phyloP scores from a whole-genome alignment of 768 basidiomycete genomes.

The Trametes meyenii region DNA sequence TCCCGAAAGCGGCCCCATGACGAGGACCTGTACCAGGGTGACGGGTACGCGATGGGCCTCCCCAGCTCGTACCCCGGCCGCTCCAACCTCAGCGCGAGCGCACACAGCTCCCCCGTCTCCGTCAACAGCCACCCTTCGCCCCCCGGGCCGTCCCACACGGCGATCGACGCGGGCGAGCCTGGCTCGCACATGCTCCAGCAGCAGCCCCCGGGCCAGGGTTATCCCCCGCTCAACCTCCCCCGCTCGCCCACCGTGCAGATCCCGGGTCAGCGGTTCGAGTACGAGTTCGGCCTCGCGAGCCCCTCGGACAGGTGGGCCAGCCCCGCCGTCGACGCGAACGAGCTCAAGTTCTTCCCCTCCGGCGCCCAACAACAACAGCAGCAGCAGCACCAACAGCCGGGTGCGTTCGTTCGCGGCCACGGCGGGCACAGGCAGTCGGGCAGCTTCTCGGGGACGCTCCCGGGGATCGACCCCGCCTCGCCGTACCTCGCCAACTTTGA shows the following conservation, averaged over 20 bases:
- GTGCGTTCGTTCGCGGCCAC: neutral
- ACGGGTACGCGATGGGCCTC: slow-evolving; percentile 41
- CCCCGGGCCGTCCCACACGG: slow-evolving; percentile 40
- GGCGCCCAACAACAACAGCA: slow-evolving; percentile 12
- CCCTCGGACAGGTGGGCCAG: slow-evolving; percentile 30
- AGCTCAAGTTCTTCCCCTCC: slow-evolving; percentile 30
- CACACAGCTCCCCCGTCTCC: slow-evolving; percentile 78
- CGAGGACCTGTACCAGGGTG: slow-evolving; percentile 49
- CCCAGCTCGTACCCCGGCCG: slow-evolving; percentile 39
- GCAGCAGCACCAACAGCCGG: neutral
- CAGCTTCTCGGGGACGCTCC: slow-evolving; percentile 20
- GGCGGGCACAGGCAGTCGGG: slow-evolving; percentile 17
- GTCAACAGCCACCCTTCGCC: slow-evolving; percentile 70
- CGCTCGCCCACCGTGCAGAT: slow-evolving; percentile 56
- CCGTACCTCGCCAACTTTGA: slow-evolving; percentile 10
- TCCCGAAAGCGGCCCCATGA: slow-evolving; percentile 76
- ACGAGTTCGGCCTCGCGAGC: slow-evolving; percentile 50
- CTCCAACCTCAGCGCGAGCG: slow-evolving; percentile 47
- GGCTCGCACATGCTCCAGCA: slow-evolving; percentile 56
- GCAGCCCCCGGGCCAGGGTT: slow-evolving; percentile 31
- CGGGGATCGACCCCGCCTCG: slow-evolving; percentile 18
- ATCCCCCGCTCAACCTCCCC: slow-evolving; percentile 37
- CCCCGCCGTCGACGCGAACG: slow-evolving; percentile 23
- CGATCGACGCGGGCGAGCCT: slow-evolving; percentile 53
- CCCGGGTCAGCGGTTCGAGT: slow-evolving; percentile 45